Evolutionary conservation across 441 rosid species (phyloP).

Genomic region (Eruca vesicaria): DNA sequence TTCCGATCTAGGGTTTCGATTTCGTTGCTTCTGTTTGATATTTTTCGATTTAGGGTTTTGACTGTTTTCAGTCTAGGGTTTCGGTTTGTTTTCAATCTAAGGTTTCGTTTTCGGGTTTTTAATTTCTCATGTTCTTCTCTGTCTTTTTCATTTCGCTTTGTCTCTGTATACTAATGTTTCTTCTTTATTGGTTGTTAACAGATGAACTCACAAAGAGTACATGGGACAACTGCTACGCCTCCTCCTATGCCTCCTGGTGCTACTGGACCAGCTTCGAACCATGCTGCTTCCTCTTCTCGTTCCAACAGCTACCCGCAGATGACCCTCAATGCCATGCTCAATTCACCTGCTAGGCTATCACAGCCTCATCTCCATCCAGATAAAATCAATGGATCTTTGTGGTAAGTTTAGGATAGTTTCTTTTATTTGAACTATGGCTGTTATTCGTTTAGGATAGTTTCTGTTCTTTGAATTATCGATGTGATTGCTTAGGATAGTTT

Average conservation of each 20-base stretch:
- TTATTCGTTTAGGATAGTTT: neutral
- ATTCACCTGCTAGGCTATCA: neutral
- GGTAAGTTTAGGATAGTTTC: too few species aligned
- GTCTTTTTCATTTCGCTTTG: neutral
- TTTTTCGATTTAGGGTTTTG: neutral
- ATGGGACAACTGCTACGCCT: neutral
- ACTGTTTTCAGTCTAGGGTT: too few species aligned
- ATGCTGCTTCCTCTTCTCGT: neutral
- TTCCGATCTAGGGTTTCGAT: too few species aligned
- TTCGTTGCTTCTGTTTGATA: neutral
- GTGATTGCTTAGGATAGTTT: neutral
- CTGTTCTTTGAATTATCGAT: neutral
- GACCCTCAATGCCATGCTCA: neutral
- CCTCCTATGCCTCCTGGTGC: neutral
- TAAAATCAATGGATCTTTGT: neutral
- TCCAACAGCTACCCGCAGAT: neutral
- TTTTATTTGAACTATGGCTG: too few species aligned
- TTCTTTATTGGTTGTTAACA: neutral
- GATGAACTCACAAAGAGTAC: neutral
- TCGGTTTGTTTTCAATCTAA: too few species aligned
- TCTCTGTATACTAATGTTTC: neutral
- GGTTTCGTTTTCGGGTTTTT: neutral
- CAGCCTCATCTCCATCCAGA: neutral
- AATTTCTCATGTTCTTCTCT: neutral
- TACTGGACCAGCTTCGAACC: neutral